A percentile compares a stretch with the other conserved stretches of the same genome.
phyloP scores from a whole-genome alignment of 352 stramenopile species.

The Globisporangium uncinulatum region DNA sequence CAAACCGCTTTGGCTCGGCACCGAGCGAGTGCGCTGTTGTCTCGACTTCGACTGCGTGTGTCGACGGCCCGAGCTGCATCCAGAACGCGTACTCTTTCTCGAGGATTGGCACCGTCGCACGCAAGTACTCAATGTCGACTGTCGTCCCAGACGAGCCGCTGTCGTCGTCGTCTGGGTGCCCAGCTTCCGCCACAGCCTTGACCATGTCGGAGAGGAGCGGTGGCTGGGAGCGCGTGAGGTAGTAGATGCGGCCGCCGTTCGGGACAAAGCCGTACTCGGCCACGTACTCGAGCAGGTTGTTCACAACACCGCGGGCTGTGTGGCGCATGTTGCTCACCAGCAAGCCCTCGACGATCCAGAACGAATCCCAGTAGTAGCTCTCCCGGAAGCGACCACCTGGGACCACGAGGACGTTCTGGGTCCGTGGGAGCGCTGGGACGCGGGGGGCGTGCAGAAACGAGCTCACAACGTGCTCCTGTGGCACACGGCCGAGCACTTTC shows the following conservation, averaged over 20 bases:
- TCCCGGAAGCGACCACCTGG: conserved; percentile 91
- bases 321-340: conserved; percentile 75
- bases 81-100: conserved; percentile 83
- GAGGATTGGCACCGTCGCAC: conserved; percentile 49
- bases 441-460: conserved; percentile 51
- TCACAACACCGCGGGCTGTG: conserved; percentile 75
- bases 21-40: not conserved
- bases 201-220: conserved; percentile 89
- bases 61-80: conserved; percentile 65
- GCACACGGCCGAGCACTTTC: conserved; percentile 58
- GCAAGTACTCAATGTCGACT: conserved; percentile 45
- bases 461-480: conserved; percentile 37
- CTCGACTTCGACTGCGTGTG: conserved; percentile 52
- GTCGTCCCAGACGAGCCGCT: not conserved
- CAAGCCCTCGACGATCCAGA: conserved; percentile 89
- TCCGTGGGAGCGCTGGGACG: conserved; percentile 21
- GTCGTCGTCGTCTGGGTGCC: not conserved
- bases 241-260: conserved; percentile 90
- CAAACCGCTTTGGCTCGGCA: conserved; percentile 14
- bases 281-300: conserved; percentile 86
- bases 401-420: conserved; percentile 74
- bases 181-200: conserved; percentile 34
- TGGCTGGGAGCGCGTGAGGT: conserved; percentile 86
- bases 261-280: conserved; percentile 85
- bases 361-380: conserved; percentile 93